Evolutionary conservation across 116 monocot species (phyloP), one percentile per base, ranked within the genome.

Genomic region (Trichopus zeylanicus): DNA sequence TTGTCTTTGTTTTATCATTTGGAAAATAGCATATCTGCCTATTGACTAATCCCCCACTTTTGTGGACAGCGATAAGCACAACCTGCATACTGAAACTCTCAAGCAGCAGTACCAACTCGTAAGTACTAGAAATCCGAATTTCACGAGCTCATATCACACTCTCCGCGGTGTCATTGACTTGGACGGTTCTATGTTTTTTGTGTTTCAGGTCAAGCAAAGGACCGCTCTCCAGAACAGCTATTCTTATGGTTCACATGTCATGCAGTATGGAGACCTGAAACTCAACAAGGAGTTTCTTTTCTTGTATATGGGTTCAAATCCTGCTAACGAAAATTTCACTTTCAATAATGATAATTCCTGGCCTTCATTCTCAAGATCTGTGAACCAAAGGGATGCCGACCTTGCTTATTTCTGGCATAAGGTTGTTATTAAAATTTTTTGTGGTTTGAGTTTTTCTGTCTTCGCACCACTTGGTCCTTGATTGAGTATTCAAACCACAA

Each of bases 341-440:
- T 86, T 78, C 53, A 32, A 75, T 18, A 78, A 67, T 12, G 73
- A 71, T 23, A 99, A 99, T 67, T 78, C 83, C 12, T 75, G 85
- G 25, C 72, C 69, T 6, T 72, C 73, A 59, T 51, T 66, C 34
- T 74, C 85, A 26, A 79, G 8, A 53, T 60, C 74, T 57, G 88
- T 88, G 60, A 92, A 88, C 51, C 99, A 99, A 51, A 74, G 92
- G 15, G 99, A 99, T 72, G 88, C 99, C 20, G 99, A 99, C 68
- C 86, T 99, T 19, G 20, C 88, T 26, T 81, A 86, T 55, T 88
- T 83, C 61, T 99, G 92, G 99, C 70, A 83, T 29, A 99, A 88
- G 99, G 99, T 99, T 47, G 49, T 3, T 49, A 1, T 19, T n/a
- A n/a, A n/a, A n/a, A n/a, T n/a, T n/a, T n/a, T n/a, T n/a, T n/a